A percentile compares a stretch with the other conserved stretches of the same genome.
These are phyloP conservation scores for Albugo laibachii DNA, from an alignment of 352 stramenopile species.

Conservation along the genomic window DNA sequence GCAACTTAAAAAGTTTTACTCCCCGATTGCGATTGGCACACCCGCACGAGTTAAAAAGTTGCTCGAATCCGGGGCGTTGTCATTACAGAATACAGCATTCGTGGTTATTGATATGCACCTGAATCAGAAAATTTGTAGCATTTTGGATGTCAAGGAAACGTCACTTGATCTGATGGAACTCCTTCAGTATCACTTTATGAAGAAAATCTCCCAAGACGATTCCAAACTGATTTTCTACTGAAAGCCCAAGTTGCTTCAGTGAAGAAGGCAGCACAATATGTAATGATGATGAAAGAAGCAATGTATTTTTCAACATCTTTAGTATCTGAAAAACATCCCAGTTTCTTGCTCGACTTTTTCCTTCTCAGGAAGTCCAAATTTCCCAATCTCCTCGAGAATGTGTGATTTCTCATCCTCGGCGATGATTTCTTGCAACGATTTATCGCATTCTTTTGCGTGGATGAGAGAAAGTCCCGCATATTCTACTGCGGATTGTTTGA, in stretches of 20 bases:
- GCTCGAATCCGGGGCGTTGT: constrained; percentile 52
- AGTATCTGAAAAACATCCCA: constrained; percentile 80
- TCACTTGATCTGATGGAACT: constrained; percentile 58
- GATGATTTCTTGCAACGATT: constrained; percentile 71
- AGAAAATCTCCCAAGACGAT: constrained; percentile 32
- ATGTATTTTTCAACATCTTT: constrained; percentile 7
- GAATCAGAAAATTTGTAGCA: constrained; percentile 70
- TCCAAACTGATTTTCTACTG: constrained; percentile 64
- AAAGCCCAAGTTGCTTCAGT: not conserved
- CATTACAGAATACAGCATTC: constrained; percentile 56
- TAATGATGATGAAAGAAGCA: too few species aligned
- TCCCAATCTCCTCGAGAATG: constrained; percentile 58
- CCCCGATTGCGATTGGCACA: constrained; percentile 65
- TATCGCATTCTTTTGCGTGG: constrained; percentile 52
- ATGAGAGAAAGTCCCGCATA: constrained; percentile 61
- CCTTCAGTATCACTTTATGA: constrained; percentile 54
- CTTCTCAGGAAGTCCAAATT: constrained; percentile 57
- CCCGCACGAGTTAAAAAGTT: constrained; percentile 58
- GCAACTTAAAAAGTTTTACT: constrained; percentile 43
- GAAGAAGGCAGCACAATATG: too few species aligned
- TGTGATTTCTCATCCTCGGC: constrained; percentile 53
- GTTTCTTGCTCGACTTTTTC: constrained; percentile 49
- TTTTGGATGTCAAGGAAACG: constrained; percentile 74
- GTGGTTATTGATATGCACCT: constrained; percentile 75
- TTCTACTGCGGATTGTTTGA: constrained; percentile 76